Evolutionary conservation across 768 basidiomycete genomes (phyloP).

Genomic region (Heimioporus sp.): DNA sequence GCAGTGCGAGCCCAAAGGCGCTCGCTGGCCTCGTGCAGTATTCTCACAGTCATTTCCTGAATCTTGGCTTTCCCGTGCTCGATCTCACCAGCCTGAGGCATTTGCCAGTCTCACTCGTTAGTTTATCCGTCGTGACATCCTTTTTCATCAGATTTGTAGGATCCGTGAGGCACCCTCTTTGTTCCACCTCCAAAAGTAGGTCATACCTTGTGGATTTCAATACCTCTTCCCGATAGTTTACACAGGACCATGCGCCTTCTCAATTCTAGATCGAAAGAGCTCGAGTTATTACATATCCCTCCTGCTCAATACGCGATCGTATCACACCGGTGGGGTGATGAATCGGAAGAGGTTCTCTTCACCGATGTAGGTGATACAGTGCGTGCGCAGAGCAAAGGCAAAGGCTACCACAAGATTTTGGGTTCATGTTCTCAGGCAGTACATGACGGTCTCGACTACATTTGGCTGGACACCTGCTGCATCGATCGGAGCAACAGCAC

Average conservation of each 20-base stretch:
- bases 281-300: constrained; percentile 11
- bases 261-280: constrained; percentile 12
- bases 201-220: neutral
- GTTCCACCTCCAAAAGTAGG: neutral
- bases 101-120: too few species aligned
- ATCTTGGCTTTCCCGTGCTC: too few species aligned
- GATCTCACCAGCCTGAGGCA: neutral
- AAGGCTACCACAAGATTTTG: constrained; percentile 22
- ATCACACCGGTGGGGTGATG: constrained; percentile 27
- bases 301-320: constrained; percentile 21
- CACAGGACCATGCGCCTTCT: constrained; percentile 23
- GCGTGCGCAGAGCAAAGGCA: constrained; percentile 10
- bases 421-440: constrained; percentile 18
- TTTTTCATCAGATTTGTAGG: too few species aligned
- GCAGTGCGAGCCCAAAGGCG: too few species aligned
- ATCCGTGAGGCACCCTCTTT: neutral
- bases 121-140: too few species aligned
- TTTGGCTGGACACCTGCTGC: constrained; percentile 36
- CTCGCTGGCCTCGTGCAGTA: too few species aligned
- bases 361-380: constrained; percentile 18
- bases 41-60: too few species aligned
- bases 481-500: constrained; percentile 27
- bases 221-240: neutral
- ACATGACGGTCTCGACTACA: constrained; percentile 13
- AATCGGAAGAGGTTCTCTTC: constrained; percentile 23